Percentiles rank a stretch among this genome's conserved stretches.
phyloP scores from a whole-genome alignment of 1,284 basidiomycete species.

The Puccinia brachypodii region DNA sequence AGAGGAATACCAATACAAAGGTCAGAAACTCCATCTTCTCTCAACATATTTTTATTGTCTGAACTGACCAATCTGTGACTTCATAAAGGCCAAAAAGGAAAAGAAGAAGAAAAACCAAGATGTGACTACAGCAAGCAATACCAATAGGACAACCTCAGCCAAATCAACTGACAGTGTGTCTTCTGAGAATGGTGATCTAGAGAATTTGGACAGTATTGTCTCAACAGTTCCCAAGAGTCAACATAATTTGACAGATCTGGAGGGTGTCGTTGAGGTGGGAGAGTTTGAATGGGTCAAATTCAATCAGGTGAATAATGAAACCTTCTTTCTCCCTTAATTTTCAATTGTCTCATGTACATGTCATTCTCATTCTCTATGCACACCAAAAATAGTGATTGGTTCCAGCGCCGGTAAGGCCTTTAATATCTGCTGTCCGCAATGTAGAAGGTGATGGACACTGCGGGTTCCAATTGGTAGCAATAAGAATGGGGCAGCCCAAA shows the following conservation, averaged over 20 bases:
- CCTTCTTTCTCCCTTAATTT: neutral
- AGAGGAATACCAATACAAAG: neutral
- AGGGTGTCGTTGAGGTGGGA: neutral
- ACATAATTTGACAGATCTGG: neutral
- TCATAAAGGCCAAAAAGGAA: neutral
- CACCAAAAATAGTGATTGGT: neutral
- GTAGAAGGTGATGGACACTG: neutral
- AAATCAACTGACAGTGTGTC: neutral
- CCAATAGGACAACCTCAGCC: neutral
- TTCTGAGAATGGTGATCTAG: neutral
- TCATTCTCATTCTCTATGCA: neutral
- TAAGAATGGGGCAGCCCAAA: neutral
- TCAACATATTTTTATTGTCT: neutral
- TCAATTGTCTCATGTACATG: neutral
- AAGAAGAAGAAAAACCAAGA: neutral
- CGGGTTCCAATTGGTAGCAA: neutral
- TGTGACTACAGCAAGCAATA: neutral
- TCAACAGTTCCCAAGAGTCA: neutral
- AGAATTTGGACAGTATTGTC: neutral
- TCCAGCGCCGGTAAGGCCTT: neutral
- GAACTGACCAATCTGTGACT: neutral
- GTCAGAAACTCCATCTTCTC: neutral
- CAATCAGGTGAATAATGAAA: neutral
- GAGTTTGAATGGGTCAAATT: neutral
- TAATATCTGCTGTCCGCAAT: neutral